Evolutionary conservation across 768 basidiomycete species (phyloP).

Genomic region (Chlorophyllum brunneum): DNA sequence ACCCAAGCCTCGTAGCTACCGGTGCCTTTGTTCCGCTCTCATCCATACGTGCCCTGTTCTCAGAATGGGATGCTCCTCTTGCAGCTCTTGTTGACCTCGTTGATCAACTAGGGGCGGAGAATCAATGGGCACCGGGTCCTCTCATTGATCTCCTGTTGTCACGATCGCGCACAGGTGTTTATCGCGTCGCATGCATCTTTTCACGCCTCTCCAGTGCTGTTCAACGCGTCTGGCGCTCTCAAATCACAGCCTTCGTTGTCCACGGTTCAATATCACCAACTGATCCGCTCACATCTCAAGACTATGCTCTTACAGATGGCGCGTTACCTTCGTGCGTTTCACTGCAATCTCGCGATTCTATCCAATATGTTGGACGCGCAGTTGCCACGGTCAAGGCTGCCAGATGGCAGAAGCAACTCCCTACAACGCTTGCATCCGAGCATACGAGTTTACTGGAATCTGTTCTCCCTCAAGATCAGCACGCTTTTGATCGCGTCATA

Average conservation of each 20-base stretch:
- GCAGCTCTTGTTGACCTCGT: constrained; percentile 65
- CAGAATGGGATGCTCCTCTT: constrained; percentile 86
- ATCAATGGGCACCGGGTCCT: constrained; percentile 68
- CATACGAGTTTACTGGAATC: constrained; percentile 63
- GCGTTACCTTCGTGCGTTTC: constrained; percentile 77
- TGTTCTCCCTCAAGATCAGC: constrained; percentile 72
- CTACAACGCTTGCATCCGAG: constrained; percentile 57
- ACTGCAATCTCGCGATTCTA: constrained; percentile 69
- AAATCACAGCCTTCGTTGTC: constrained; percentile 77
- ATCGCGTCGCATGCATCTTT: constrained; percentile 70
- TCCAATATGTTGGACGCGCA: constrained; percentile 83
- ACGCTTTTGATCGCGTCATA: constrained; percentile 72
- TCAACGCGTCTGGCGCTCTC: constrained; percentile 78
- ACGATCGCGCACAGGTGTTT: constrained; percentile 74
- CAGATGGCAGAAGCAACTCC: constrained; percentile 76
- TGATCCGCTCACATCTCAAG: constrained; percentile 65
- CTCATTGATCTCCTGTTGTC: constrained; percentile 76
- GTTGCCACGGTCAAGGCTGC: constrained; percentile 80
- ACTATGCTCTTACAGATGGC: constrained; percentile 56
- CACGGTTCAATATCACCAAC: constrained; percentile 66
- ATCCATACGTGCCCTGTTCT: constrained; percentile 76
- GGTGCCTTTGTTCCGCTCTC: constrained; percentile 86
- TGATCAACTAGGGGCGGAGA: constrained; percentile 51
- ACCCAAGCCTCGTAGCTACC: constrained; percentile 72
- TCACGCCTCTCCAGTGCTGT: constrained; percentile 69